A percentile compares a stretch with the other conserved stretches of the same genome.
These are phyloP conservation scores for Mucor circinelloides DNA, from an alignment of 371 early-diverging fungal genomes.

Conservation along the genomic window DNA sequence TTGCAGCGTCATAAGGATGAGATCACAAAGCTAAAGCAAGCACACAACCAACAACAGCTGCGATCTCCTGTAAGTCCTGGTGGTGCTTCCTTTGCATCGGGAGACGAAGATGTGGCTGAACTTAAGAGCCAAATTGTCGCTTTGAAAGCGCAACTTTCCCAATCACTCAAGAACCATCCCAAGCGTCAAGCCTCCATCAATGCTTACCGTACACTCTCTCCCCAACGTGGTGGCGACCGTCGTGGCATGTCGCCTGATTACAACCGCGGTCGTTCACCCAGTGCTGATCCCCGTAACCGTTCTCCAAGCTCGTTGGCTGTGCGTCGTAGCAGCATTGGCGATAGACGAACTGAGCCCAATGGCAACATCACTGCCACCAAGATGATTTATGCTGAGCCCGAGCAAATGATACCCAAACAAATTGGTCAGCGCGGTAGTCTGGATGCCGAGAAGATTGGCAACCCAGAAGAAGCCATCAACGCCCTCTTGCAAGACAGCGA, in stretches of 20 bases:
- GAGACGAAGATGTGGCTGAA: slow-evolving; percentile 45
- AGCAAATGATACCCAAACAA: slow-evolving; percentile 50
- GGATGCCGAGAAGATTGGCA: slow-evolving; percentile 36
- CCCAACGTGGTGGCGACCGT: slow-evolving; percentile 31
- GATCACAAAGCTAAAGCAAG: slow-evolving; percentile 64
- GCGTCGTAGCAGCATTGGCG: slow-evolving; percentile 40
- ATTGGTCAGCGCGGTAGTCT: slow-evolving; percentile 37
- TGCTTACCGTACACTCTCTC: slow-evolving; percentile 42
- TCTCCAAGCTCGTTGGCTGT: slow-evolving; percentile 39
- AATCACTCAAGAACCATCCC: slow-evolving; percentile 40
- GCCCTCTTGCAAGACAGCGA: slow-evolving; percentile 22
- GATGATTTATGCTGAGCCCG: slow-evolving; percentile 39
- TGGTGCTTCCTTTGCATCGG: slow-evolving; percentile 17
- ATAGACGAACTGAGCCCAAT: not conserved
- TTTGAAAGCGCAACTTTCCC: slow-evolving; percentile 56
- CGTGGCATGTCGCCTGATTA: slow-evolving; percentile 44
- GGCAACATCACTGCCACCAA: slow-evolving; percentile 9
- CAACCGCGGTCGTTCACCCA: slow-evolving; percentile 22
- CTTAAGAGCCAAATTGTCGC: slow-evolving; percentile 56
- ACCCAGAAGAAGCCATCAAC: slow-evolving; percentile 56
- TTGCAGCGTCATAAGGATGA: slow-evolving; percentile 69
- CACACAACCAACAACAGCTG: slow-evolving; percentile 9
- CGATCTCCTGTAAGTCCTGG: slow-evolving; percentile 17
- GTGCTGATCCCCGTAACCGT: slow-evolving; percentile 36
- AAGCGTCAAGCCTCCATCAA: slow-evolving; percentile 45